Evolutionary conservation across 2,329 filamentous ascomycete genomes (phyloP), one percentile per base, ranked within the genome.

Genomic region (Acrodontium crateriforme): DNA sequence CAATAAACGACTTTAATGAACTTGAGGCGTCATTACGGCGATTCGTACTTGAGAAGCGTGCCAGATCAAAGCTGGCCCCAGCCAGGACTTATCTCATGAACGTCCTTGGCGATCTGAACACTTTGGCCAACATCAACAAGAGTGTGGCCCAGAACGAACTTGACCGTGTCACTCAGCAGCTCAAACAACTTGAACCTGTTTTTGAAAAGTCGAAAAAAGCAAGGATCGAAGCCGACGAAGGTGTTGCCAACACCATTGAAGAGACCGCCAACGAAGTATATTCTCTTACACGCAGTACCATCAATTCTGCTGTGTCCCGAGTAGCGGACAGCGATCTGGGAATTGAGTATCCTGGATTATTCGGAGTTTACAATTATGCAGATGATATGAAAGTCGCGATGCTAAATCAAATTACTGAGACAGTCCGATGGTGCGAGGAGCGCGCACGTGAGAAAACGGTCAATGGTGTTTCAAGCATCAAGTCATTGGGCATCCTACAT

Each of bases 51-150:
- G 89, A 98, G 52, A 95, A 95, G 63, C 74, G 89, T 31, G 84
- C 89, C 25, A 74, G 84, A 16, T 95, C 89, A 6, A 98, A 98
- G 60, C 69, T 98, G 34, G 87, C 89, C 1, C 89, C 89, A 4
- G 89, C 89, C 5, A 85, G 84, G 56, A 95, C 87, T 2, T 98
- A 98, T 49, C 71, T 98, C 1, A 63, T 92, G 45, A 98, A 98
- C 53, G 78, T 95, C 15, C 67, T 98, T 18, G 78, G 82, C 42
- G 89, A 98, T 47, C 66, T 98, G 34, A 65, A 83, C 47, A 76
- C 73, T 3, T 65, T 98, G 22, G 87, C 87, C 4, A 73, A 67
- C 0, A 82, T 93, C 43, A 98, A 98, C 53, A 67, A 75, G 15
- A 82, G 93, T 39, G 78, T 94, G 16, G 84, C 85, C 2, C 73